A percentile compares a stretch with the other conserved stretches of the same genome.
phyloP scores from a whole-genome alignment of 345 rosid genomes.

The Eucalyptus microcorys region DNA sequence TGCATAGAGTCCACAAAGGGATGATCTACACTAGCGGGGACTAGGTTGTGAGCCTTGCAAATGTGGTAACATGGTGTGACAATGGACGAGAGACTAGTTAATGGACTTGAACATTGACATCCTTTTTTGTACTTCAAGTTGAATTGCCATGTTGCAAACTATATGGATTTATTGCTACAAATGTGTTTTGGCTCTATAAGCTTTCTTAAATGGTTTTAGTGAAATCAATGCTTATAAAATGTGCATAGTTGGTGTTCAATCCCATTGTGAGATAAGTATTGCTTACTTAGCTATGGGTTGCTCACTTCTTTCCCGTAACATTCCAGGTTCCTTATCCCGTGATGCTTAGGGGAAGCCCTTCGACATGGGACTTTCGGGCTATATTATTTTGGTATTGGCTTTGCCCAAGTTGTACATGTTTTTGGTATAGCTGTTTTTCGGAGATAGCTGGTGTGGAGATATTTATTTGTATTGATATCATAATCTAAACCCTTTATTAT shows the following conservation, averaged over 20 bases:
- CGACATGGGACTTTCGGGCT: background rate
- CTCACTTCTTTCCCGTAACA: background rate
- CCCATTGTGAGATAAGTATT: background rate
- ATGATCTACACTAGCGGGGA: no score
- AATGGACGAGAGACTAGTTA: no score
- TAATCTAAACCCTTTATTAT: background rate
- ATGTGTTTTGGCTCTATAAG: background rate
- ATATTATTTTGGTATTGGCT: background rate
- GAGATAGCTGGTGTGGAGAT: background rate
- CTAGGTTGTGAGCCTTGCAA: no score
- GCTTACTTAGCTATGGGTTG: background rate
- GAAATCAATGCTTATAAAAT: background rate
- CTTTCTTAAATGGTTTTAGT: background rate
- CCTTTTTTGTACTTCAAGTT: background rate
- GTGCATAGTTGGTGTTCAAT: background rate
- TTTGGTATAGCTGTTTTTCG: background rate
- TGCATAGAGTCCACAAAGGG: no score
- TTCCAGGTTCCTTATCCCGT: background rate
- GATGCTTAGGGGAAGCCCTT: background rate
- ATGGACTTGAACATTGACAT: no score
- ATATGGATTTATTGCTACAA: background rate
- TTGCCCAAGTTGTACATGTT: background rate
- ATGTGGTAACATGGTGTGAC: no score
- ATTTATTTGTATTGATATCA: background rate
- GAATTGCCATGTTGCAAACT: background rate